Conservation (phyloP, 208 protist genomes). For the Zelonia costaricensis region DNA sequence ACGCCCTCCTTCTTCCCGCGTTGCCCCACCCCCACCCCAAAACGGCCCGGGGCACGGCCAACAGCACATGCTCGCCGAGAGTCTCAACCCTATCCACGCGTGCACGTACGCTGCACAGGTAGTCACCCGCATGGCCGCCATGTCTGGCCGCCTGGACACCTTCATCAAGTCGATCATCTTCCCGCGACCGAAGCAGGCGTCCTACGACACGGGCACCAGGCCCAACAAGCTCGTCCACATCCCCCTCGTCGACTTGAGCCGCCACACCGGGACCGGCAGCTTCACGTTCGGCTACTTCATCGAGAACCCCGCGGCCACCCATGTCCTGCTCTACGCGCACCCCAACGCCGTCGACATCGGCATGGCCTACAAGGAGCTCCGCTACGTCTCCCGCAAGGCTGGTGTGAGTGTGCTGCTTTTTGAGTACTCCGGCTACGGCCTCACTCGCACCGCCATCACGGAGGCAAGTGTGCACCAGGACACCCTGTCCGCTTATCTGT, state of each 20-base stretch:
- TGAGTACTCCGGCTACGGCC: constrained; percentile 88
- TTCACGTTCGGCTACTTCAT: constrained; percentile 69
- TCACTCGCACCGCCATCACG: constrained; percentile 46
- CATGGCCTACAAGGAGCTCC: constrained; percentile 71
- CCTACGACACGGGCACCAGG: constrained; percentile 51
- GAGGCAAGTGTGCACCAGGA: constrained; percentile 68
- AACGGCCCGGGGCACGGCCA: too few species aligned
- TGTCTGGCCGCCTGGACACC: constrained; percentile 55
- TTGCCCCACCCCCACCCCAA: too few species aligned
- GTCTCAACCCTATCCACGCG: neutral
- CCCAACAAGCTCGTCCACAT: constrained; percentile 61
- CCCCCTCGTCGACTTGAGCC: constrained; percentile 48
- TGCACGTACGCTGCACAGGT: too few species aligned
- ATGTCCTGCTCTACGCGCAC: constrained; percentile 83
- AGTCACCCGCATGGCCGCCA: constrained; percentile 7
- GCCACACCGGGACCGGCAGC: constrained; percentile 46
- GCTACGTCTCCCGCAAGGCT: constrained; percentile 51
- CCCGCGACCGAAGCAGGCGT: constrained; percentile 52
- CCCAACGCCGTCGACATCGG: constrained; percentile 87
- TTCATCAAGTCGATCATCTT: constrained; percentile 80
- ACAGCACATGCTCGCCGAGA: neutral
- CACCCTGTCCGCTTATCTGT: constrained; percentile 68
- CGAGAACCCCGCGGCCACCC: constrained; percentile 46
- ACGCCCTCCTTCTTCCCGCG: too few species aligned
- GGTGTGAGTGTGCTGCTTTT: constrained; percentile 66